Conservation (phyloP, 1,284 basidiomycete species). For the Xerocomus amazonicus region DNA sequence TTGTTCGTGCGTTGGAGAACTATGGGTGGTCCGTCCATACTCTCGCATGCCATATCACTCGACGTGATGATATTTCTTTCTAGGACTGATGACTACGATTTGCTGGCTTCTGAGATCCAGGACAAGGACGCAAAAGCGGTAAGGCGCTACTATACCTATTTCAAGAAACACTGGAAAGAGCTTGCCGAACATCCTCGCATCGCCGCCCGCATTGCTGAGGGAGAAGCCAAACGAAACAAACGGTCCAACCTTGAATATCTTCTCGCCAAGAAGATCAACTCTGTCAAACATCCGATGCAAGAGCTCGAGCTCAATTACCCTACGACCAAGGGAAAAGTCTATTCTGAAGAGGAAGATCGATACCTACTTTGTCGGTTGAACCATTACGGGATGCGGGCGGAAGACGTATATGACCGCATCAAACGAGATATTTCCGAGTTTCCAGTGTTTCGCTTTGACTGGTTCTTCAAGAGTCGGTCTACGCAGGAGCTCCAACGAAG, state of each 20-base stretch:
- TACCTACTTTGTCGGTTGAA: constrained; percentile 90
- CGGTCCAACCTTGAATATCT: constrained; percentile 81
- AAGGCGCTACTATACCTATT: constrained; percentile 77
- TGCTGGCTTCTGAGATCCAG: constrained; percentile 83
- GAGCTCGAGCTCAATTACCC: constrained; percentile 93
- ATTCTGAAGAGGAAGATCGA: constrained; percentile 95
- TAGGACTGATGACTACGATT: constrained; percentile 77
- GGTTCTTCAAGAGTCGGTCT: constrained; percentile 97
- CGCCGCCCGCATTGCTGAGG: constrained; percentile 76
- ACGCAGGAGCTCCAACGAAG: constrained; percentile 88
- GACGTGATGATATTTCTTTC: neutral
- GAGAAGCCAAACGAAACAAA: constrained; percentile 83
- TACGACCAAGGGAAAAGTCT: constrained; percentile 94
- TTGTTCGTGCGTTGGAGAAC: constrained; percentile 81
- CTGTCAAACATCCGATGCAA: constrained; percentile 87
- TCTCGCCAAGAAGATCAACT: constrained; percentile 76
- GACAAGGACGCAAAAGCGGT: constrained; percentile 86
- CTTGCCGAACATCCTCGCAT: constrained; percentile 76
- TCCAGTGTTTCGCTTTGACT: constrained; percentile 96
- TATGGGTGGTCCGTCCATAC: constrained; percentile 72
- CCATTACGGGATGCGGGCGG: constrained; percentile 88
- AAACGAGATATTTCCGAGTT: constrained; percentile 96
- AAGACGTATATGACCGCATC: constrained; percentile 94
- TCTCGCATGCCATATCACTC: neutral
- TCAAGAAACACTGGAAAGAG: constrained; percentile 88